phyloP scores from a whole-genome alignment of 257 asterid genomes.

The Thymus quinquecostatus region DNA sequence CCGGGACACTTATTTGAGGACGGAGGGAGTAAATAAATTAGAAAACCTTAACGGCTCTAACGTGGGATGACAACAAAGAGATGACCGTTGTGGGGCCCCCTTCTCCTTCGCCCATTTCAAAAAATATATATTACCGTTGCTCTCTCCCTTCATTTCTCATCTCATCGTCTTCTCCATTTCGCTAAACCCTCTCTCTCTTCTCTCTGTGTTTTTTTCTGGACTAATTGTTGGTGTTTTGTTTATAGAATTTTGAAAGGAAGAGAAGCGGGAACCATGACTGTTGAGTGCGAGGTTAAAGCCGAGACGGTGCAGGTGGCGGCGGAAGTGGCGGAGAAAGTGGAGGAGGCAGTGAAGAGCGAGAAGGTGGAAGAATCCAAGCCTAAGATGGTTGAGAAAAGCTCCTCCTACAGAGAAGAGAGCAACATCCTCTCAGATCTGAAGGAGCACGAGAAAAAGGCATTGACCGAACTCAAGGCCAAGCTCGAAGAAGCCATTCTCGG shows the following conservation, averaged over 20 bases:
- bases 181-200: neutral
- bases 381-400: conserved; percentile 55
- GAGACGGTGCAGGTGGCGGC: conserved; percentile 47
- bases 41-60: conserved; percentile 77
- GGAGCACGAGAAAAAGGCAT: conserved; percentile 65
- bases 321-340: conserved; percentile 30
- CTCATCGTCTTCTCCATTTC: conserved; percentile 22
- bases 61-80: conserved; percentile 54
- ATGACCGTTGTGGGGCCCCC: conserved; percentile 74
- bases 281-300: conserved; percentile 47
- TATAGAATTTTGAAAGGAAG: conserved; percentile 25
- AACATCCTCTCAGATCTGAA: conserved; percentile 65
- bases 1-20: no score
- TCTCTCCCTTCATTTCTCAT: conserved; percentile 7
- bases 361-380: conserved; percentile 39
- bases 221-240: neutral
- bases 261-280: conserved; percentile 48
- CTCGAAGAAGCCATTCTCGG: conserved; percentile 68
- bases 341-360: conserved; percentile 42
- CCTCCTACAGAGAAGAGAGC: conserved; percentile 88
- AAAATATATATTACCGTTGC: conserved; percentile 46
- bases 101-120: conserved; percentile 18
- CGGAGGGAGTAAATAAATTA: neutral
- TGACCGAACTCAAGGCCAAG: conserved; percentile 61
- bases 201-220: neutral